Conservation (phyloP, 1,284 basidiomycete species). For the Psilocybe mexicana region DNA sequence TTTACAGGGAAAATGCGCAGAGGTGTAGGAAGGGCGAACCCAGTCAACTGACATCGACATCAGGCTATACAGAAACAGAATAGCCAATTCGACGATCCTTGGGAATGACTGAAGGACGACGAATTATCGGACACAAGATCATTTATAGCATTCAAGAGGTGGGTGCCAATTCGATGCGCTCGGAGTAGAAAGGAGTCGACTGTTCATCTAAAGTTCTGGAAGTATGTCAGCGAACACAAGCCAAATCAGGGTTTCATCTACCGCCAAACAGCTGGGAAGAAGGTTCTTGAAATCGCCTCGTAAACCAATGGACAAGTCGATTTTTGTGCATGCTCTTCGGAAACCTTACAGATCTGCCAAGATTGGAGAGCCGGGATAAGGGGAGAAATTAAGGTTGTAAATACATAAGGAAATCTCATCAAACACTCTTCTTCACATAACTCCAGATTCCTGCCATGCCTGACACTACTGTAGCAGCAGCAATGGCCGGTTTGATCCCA, state of each 20-base stretch:
- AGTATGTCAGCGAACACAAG: conserved; percentile 48
- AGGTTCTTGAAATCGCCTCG: conserved; percentile 36
- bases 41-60: conserved; percentile 15
- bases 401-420: conserved; percentile 46
- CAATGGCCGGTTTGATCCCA: conserved; percentile 86
- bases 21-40: background rate
- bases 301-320: conserved; percentile 26
- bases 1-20: conserved; percentile 1
- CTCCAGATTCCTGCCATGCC: conserved; percentile 90
- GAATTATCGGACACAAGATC: conserved; percentile 21
- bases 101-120: conserved; percentile 12
- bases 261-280: conserved; percentile 39
- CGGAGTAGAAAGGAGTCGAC: conserved; percentile 44
- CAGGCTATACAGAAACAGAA: conserved; percentile 1
- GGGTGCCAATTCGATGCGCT: conserved; percentile 33
- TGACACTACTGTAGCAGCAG: conserved; percentile 88
- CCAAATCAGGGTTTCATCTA: conserved; percentile 47
- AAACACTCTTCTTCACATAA: conserved; percentile 82
- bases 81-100: conserved; percentile 7
- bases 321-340: conserved; percentile 37
- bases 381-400: conserved; percentile 51
- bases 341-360: conserved; percentile 43
- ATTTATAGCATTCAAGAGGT: conserved; percentile 45
- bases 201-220: conserved; percentile 47
- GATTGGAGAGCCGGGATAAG: conserved; percentile 41